A percentile compares a stretch with the other conserved stretches of the same genome.
phyloP scores from a whole-genome alignment of 2,329 filamentous ascomycete genomes.

The Beauveria medogensis region DNA sequence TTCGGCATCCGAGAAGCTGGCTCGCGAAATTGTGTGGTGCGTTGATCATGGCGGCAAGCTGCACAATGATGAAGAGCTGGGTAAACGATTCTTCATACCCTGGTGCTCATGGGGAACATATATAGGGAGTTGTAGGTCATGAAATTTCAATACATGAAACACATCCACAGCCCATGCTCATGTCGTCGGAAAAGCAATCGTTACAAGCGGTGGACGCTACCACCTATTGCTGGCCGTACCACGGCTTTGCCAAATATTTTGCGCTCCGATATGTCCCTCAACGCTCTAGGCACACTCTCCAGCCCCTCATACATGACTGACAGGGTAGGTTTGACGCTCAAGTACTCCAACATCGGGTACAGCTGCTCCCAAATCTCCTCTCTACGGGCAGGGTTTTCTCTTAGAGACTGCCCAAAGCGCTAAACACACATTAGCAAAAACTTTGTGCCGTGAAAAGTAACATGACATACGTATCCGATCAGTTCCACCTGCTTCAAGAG shows the following conservation, averaged over 20 bases:
- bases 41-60: neutral
- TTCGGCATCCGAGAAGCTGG: neutral
- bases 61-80: neutral
- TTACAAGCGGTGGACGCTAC: neutral
- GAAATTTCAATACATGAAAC: neutral
- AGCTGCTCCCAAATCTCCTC: conserved; percentile 43
- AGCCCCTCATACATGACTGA: conserved; percentile 43
- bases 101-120: conserved; percentile 4
- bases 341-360: conserved; percentile 36
- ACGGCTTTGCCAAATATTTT: conserved; percentile 50
- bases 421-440: conserved; percentile 14
- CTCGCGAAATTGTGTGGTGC: neutral
- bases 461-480: conserved; percentile 40
- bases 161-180: neutral
- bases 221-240: conserved; percentile 28
- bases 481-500: conserved; percentile 45
- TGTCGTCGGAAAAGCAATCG: neutral
- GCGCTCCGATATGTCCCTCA: conserved; percentile 41
- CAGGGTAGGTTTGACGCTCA: conserved; percentile 41
- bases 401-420: conserved; percentile 49
- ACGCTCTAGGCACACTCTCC: conserved; percentile 37
- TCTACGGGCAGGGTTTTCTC: conserved; percentile 39
- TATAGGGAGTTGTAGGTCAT: conserved; percentile 10
- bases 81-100: neutral
- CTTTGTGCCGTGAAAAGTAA: neutral